Evolutionary conservation across 169 alveolate species (phyloP).

Genomic region (Eimeria necatrix): DNA sequence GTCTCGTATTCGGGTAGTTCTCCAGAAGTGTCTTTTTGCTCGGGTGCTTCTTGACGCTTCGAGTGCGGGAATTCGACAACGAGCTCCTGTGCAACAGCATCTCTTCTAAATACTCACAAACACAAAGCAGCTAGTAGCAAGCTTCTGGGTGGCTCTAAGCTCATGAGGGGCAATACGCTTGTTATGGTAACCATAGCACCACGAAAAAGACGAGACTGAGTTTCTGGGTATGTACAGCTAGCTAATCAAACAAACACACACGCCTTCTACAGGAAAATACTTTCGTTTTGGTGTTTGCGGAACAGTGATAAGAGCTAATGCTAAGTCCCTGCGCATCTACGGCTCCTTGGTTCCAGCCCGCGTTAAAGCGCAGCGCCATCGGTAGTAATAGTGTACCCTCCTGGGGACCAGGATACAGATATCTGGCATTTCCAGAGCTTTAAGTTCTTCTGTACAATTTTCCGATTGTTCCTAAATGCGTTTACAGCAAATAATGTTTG

Average conservation of each 20-base stretch:
- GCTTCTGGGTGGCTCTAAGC: not conserved
- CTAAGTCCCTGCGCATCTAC: too few species aligned
- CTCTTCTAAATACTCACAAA: conserved; percentile 7
- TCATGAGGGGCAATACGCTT: too few species aligned
- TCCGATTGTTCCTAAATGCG: conserved; percentile 5
- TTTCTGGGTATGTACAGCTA: too few species aligned
- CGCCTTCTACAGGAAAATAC: too few species aligned
- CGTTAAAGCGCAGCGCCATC: too few species aligned
- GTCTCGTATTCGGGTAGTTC: conserved; percentile 22
- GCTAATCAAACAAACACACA: too few species aligned
- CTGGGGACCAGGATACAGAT: conserved; percentile 65
- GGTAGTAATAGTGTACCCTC: conserved; percentile 4
- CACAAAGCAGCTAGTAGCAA: not conserved
- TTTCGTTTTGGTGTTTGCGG: too few species aligned
- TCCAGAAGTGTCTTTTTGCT: conserved; percentile 11
- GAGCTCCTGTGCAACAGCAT: conserved; percentile 59
- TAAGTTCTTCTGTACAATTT: conserved; percentile 1
- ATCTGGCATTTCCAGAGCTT: conserved; percentile 61
- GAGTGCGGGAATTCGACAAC: conserved; percentile 52
- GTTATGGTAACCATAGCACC: too few species aligned
- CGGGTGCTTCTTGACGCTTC: conserved; percentile 31
- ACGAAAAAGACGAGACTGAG: too few species aligned
- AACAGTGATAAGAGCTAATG: too few species aligned
- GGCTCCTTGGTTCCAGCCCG: too few species aligned
- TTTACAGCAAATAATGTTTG: not conserved